Evolutionary conservation across 768 basidiomycete genomes (phyloP).

Genomic region (Auriscalpium vulgare): DNA sequence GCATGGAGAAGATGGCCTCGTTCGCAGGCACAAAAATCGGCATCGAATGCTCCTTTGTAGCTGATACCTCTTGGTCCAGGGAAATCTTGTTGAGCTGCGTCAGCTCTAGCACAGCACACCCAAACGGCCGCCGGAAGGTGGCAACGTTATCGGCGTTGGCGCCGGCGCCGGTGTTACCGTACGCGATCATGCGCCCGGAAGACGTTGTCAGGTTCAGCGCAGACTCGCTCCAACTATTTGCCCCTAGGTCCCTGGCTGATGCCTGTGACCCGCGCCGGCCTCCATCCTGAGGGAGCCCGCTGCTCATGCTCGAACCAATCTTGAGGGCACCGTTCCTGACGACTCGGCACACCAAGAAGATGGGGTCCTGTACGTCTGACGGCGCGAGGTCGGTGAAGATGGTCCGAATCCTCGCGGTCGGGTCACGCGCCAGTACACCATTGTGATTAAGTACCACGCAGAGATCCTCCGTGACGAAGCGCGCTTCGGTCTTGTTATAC

Average conservation of each 20-base stretch:
- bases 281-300: slow-evolving; percentile 34
- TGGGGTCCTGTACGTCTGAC: slow-evolving; percentile 76
- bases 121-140: slow-evolving; percentile 81
- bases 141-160: slow-evolving; percentile 27
- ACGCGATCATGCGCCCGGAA: slow-evolving; percentile 5
- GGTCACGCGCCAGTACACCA: slow-evolving; percentile 78
- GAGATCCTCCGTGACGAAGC: slow-evolving; percentile 92
- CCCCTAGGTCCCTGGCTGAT: slow-evolving; percentile 26
- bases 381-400: slow-evolving; percentile 85
- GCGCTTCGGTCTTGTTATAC: slow-evolving; percentile 74
- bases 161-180: slow-evolving; percentile 15
- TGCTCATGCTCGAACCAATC: slow-evolving; percentile 49
- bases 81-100: slow-evolving; percentile 65
- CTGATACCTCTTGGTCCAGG: slow-evolving; percentile 57
- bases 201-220: slow-evolving; percentile 4
- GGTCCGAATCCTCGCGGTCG: slow-evolving; percentile 67
- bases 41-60: slow-evolving; percentile 73
- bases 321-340: slow-evolving; percentile 84
- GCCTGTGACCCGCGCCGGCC: slow-evolving; percentile 51
- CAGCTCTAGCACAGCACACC: slow-evolving; percentile 90
- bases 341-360: slow-evolving; percentile 87
- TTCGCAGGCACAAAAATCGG: slow-evolving; percentile 79
- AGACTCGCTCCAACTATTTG: neutral
- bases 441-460: slow-evolving; percentile 87
- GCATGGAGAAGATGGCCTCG: slow-evolving; percentile 82